Evolutionary conservation across 2,329 filamentous ascomycete genomes (phyloP).

Genomic region (Paecilomyces niveus): DNA sequence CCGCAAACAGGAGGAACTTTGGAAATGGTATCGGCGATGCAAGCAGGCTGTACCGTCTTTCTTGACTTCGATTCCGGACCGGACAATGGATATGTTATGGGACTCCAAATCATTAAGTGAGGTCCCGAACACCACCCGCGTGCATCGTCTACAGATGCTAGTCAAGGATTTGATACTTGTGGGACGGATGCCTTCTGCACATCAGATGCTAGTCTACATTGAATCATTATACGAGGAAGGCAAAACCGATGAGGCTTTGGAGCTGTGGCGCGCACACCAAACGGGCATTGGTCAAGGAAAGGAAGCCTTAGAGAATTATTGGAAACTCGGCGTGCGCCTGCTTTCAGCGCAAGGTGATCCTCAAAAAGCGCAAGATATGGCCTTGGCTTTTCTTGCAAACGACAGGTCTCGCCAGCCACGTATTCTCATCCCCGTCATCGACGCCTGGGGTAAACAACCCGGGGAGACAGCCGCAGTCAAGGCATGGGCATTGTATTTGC

Average conservation of each 20-base stretch:
- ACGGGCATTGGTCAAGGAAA: conserved; percentile 43
- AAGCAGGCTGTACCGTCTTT: conserved; percentile 39
- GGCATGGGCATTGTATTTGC: conserved; percentile 63
- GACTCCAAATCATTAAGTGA: conserved; percentile 44
- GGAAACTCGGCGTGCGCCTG: conserved; percentile 44
- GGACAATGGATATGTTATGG: conserved; percentile 63
- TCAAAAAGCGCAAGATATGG: conserved; percentile 43
- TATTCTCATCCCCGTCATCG: conserved; percentile 58
- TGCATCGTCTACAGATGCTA: conserved; percentile 55
- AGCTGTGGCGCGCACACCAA: conserved; percentile 56
- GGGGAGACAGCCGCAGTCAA: conserved; percentile 44
- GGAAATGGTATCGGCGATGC: conserved; percentile 46
- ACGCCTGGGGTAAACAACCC: conserved; percentile 52
- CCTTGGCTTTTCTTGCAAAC: conserved; percentile 35
- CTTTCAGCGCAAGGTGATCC: conserved; percentile 42
- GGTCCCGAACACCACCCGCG: conserved; percentile 40
- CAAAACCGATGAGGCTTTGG: conserved; percentile 52
- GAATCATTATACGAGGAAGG: conserved; percentile 61
- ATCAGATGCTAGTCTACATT: conserved; percentile 60
- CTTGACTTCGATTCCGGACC: conserved; percentile 51
- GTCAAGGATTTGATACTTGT: conserved; percentile 59
- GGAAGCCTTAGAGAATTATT: conserved; percentile 34
- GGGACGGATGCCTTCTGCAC: conserved; percentile 47
- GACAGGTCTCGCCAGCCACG: conserved; percentile 38
- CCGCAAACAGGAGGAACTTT: conserved; percentile 29